Conservation (phyloP, 2,329 filamentous ascomycete genomes). For the Paraphaeosphaeria sporulosa region DNA sequence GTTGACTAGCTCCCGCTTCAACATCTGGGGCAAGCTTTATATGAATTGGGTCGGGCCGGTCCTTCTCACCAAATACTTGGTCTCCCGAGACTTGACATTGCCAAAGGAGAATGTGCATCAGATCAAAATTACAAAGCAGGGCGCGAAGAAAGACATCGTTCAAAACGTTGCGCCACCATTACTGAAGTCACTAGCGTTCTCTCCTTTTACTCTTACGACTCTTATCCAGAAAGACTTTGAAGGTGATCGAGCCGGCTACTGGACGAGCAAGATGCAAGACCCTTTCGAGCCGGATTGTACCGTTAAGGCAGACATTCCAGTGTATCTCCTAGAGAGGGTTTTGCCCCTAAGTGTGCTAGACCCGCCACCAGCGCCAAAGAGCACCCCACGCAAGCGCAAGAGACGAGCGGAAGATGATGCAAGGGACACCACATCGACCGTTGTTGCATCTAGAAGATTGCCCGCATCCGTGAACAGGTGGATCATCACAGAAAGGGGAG, state of each 20-base stretch:
- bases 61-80: conserved; percentile 40
- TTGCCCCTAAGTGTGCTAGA: conserved; percentile 36
- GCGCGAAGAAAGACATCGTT: conserved; percentile 28
- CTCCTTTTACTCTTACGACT: conserved; percentile 40
- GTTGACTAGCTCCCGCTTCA: conserved; percentile 46
- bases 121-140: conserved; percentile 41
- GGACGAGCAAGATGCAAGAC: conserved; percentile 24
- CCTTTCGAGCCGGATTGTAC: conserved; percentile 42
- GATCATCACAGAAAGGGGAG: background rate
- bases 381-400: conserved; percentile 23
- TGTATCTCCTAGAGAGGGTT: conserved; percentile 40
- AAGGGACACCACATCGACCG: background rate
- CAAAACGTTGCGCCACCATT: conserved; percentile 16
- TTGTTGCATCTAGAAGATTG: background rate
- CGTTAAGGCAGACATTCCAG: conserved; percentile 48
- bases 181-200: conserved; percentile 48
- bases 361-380: conserved; percentile 22
- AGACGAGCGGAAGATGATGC: conserved; percentile 1
- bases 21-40: conserved; percentile 48
- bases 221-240: conserved; percentile 39
- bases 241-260: conserved; percentile 36
- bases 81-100: conserved; percentile 14
- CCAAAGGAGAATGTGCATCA: conserved; percentile 30
- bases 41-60: conserved; percentile 47
- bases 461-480: background rate